Base-by-base conservation (phyloP, 2,329 filamentous ascomycete genomes). In the Diaporthe longicolla region DNA sequence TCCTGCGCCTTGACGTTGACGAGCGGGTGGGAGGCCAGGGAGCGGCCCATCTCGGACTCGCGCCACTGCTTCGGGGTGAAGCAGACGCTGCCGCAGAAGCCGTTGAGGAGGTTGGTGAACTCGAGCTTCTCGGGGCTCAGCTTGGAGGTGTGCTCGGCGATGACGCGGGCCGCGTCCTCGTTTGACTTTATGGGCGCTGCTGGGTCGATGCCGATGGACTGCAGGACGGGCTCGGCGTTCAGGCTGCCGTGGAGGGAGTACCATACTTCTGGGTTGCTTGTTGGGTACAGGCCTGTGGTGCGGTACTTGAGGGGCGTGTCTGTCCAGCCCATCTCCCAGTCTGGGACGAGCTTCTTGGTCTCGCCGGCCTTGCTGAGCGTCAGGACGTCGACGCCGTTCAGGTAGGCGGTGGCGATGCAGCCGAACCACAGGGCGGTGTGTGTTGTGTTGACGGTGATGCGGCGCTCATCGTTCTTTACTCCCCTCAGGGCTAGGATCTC, bases 161-260 rank as follows among this genome's bases (percentile, higher is more conserved):
- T 81, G 70, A 79, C 77, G 21, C 78, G 78, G 19, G 81, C 82
- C 17, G 82, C 82, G 59, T 81, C 79, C 65, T 81, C 79, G 58
- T 77, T 73, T 35, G 78, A 78, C 54, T 70, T 58, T 57, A 77
- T 74, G 17, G 65, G 52, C 6, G 77, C 72, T 40, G 78, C 78
- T 0, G 82, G 79, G 69, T 86, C 79, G 66, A 89, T 82, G 6
- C 85, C 86, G 57, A 89, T 84, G n/a, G 84, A 83, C 35, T 80
- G 77, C 1, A 89, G 81, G 0, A 85, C 85, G 2, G 83, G 81
- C 2, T 79, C 78, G 0, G 86, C 84, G 48, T 87, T 78, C 58
- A 89, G 80, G 0, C 85, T 88, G 7, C 87, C 87, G 70, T 89
- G 86, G 0, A 89, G 80, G 15, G 86, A 86, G 77, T 87, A 89